Percentiles rank a stretch among this genome's conserved stretches.
These are phyloP conservation scores for Aspergillus persii DNA, from an alignment of 2,329 filamentous ascomycete species.

Conservation along the genomic window DNA sequence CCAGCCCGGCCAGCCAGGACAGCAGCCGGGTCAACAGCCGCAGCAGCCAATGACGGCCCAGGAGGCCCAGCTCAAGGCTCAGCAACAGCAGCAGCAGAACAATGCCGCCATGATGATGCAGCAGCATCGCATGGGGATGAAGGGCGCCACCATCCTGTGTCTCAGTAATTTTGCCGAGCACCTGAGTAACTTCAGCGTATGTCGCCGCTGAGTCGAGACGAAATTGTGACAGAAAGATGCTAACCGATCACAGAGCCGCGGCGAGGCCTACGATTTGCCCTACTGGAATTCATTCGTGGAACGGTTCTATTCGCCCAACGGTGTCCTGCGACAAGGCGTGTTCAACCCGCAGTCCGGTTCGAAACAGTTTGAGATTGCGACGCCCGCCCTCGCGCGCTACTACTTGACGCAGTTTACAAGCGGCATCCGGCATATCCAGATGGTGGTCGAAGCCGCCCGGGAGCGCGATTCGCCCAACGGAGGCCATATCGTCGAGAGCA, in stretches of 20 bases:
- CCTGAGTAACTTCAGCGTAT: conserved; percentile 58
- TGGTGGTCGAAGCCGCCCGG: conserved; percentile 70
- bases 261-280: conserved; percentile 64
- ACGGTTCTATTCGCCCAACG: conserved; percentile 75
- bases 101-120: conserved; percentile 40
- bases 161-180: conserved; percentile 58
- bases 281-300: conserved; percentile 80
- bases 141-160: conserved; percentile 50
- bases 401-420: conserved; percentile 87
- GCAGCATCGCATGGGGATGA: conserved; percentile 32
- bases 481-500: conserved; percentile 71
- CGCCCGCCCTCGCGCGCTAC: conserved; percentile 78
- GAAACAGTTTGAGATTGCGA: conserved; percentile 85
- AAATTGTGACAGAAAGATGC: background rate
- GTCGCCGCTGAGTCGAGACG: conserved; percentile 17
- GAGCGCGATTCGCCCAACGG: conserved; percentile 60
- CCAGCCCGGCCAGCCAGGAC: conserved; percentile 40
- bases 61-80: conserved; percentile 41
- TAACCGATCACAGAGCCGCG: conserved; percentile 47
- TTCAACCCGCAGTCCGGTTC: conserved; percentile 54
- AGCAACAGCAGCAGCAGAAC: conserved; percentile 33
- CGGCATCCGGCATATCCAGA: conserved; percentile 79
- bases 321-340: conserved; percentile 73
- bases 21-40: conserved; percentile 35
- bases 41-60: conserved; percentile 40